Evolutionary conservation across 2,329 filamentous ascomycete species (phyloP), one percentile per base, ranked within the genome.

Genomic region (Verticillium nubilum): DNA sequence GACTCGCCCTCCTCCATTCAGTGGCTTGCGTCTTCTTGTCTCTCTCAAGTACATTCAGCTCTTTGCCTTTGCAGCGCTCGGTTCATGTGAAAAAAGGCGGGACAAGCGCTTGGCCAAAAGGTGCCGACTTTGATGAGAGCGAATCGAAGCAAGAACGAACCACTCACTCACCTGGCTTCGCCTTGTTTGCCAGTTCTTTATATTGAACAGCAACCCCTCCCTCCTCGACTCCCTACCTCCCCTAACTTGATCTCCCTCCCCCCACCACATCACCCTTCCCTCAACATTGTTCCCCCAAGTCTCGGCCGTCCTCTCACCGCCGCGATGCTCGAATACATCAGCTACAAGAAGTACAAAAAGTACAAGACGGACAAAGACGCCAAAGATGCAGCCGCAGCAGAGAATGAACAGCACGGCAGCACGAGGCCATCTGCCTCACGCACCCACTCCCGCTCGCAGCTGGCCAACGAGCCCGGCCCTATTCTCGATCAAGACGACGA

Each of bases 341-440:
- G 78, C 35, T 83, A 81, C 75, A 87, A 83, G 70, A 88, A 86
- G 70, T 74, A 80, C 68, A 87, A 86, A 74, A 85, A 87, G 72
- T 74, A 82, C 69, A 79, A 77, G 66, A 79, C 75, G 2, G 77
- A 84, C 60, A 82, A 84, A 61, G 73, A 72, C 17, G 71, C 70
- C 28, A 67, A 69, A 53, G 65, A 69, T 25, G 62, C 70, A 13
- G 65, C 65, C 13, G 66, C 37, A 9, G 62, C 59, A 35, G 57
- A 59, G 23, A 27, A 60, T 10, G 61, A 69, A 13, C 31, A 57
- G 1, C 57, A 62, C 59, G 55, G 33, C 31, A 29, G n/a, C 62
- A 62, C 42, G 58, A 63, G 13, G 58, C 66, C 27, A 65, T 66
- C 10, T 59, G 67, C 56, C 61, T 66, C 54, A 19, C 54, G 26